phyloP scores from a whole-genome alignment of 495 filamentous ascomycete genomes.

The Hyaloscypha bicolor region DNA sequence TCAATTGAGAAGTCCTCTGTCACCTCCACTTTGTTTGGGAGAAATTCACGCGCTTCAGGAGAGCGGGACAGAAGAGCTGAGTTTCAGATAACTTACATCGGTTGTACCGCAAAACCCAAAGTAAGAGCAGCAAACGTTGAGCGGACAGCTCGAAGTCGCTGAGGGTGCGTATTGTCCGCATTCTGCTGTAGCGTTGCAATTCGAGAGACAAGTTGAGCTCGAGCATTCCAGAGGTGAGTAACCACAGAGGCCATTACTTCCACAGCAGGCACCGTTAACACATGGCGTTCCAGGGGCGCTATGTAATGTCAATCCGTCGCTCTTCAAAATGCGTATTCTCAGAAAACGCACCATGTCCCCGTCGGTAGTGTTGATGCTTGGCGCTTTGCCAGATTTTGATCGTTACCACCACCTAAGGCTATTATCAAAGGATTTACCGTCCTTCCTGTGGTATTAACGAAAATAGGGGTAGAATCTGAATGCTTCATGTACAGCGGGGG shows the following conservation, averaged over 20 bases:
- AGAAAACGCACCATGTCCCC: constrained; percentile 13
- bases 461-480: constrained; percentile 7
- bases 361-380: constrained; percentile 8
- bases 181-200: constrained; percentile 19
- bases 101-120: constrained; percentile 21
- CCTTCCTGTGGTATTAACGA: constrained; percentile 9
- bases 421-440: constrained; percentile 8
- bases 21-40: neutral
- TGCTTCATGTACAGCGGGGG: constrained; percentile 8
- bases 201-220: constrained; percentile 10
- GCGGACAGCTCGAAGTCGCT: constrained; percentile 7
- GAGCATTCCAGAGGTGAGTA: constrained; percentile 16
- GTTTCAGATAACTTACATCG: neutral
- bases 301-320: neutral
- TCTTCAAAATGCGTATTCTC: neutral
- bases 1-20: neutral
- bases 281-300: constrained; percentile 11
- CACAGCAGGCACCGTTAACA: constrained; percentile 18
- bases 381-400: constrained; percentile 8
- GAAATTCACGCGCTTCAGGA: neutral
- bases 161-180: constrained; percentile 16
- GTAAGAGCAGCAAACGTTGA: constrained; percentile 27
- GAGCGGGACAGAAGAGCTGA: neutral
- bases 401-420: constrained; percentile 1
- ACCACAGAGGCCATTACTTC: constrained; percentile 16